Evolutionary conservation across 768 basidiomycete species (phyloP).

Genomic region (Podaxis mareebaensis): DNA sequence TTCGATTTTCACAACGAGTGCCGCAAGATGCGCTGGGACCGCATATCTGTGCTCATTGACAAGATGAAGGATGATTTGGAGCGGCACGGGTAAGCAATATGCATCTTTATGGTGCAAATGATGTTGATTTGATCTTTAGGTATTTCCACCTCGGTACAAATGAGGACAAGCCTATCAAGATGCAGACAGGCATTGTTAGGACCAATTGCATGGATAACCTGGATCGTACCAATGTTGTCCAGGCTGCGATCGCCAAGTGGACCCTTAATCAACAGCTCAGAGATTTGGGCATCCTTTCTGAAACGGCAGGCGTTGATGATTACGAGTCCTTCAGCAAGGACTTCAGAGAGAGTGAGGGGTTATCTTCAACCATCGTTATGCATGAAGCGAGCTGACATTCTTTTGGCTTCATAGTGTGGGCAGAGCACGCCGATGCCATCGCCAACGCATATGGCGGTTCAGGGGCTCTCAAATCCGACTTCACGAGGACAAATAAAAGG

Average conservation of each 20-base stretch:
- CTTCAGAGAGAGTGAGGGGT: constrained; percentile 80
- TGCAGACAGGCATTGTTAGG: constrained; percentile 79
- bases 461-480: constrained; percentile 95
- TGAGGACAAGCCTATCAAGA: constrained; percentile 44
- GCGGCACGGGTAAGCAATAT: constrained; percentile 58
- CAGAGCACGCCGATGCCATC: constrained; percentile 92
- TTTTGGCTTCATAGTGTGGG: constrained; percentile 72
- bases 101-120: not conserved
- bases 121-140: constrained; percentile 35
- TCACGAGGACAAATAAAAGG: constrained; percentile 90
- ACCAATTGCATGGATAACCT: constrained; percentile 99
- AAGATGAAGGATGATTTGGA: constrained; percentile 68
- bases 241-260: constrained; percentile 88
- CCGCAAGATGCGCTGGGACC: constrained; percentile 92
- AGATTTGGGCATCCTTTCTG: constrained; percentile 67
- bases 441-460: constrained; percentile 92
- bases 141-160: constrained; percentile 74
- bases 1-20: constrained; percentile 99
- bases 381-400: not conserved
- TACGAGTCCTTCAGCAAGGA: constrained; percentile 77
- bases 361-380: not conserved
- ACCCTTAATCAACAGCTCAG: constrained; percentile 78
- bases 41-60: constrained; percentile 82
- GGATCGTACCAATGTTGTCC: constrained; percentile 96
- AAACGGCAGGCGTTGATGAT: constrained; percentile 76